Evolutionary conservation across 2,329 filamentous ascomycete genomes (phyloP).

Genomic region (Ceratocystis cubensis): DNA sequence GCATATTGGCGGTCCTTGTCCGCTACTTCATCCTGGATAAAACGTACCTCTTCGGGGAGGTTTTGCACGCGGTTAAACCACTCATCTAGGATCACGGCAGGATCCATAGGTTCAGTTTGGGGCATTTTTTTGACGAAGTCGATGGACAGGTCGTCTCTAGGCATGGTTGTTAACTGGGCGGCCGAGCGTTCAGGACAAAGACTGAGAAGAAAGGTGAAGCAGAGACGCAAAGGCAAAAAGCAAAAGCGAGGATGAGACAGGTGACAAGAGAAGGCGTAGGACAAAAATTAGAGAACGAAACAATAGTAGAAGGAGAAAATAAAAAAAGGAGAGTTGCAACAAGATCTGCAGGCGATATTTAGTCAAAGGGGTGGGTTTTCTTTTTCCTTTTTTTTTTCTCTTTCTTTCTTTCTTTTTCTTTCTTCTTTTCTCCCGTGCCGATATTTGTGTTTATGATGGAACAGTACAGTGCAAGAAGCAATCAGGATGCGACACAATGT

Average conservation of each 20-base stretch:
- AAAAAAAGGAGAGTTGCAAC: neutral
- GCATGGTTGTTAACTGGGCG: slow-evolving; percentile 49
- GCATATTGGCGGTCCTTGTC: slow-evolving; percentile 64
- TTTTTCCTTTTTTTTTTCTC: neutral
- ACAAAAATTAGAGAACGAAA: neutral
- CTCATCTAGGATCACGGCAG: slow-evolving; percentile 62
- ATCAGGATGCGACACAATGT: neutral
- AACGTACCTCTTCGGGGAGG: slow-evolving; percentile 68
- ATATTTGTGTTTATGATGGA: neutral
- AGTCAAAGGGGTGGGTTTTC: neutral
- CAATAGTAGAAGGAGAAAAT: neutral
- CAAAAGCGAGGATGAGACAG: slow-evolving; percentile 15
- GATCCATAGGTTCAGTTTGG: slow-evolving; percentile 48
- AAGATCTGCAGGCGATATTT: neutral
- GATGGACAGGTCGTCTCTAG: slow-evolving; percentile 61
- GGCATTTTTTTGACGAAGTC: slow-evolving; percentile 57
- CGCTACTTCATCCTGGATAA: slow-evolving; percentile 70
- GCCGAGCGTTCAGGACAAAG: slow-evolving; percentile 8
- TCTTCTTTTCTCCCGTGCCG: neutral
- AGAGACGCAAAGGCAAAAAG: slow-evolving; percentile 13
- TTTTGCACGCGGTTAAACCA: slow-evolving; percentile 66
- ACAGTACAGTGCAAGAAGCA: neutral
- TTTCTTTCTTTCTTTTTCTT: neutral
- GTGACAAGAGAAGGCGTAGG: slow-evolving; percentile 1
- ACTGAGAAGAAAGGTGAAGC: slow-evolving; percentile 5